Evolutionary conservation across 192 early-diverging fungal species (phyloP).

Genomic region (Helicostylum pulchrum): DNA sequence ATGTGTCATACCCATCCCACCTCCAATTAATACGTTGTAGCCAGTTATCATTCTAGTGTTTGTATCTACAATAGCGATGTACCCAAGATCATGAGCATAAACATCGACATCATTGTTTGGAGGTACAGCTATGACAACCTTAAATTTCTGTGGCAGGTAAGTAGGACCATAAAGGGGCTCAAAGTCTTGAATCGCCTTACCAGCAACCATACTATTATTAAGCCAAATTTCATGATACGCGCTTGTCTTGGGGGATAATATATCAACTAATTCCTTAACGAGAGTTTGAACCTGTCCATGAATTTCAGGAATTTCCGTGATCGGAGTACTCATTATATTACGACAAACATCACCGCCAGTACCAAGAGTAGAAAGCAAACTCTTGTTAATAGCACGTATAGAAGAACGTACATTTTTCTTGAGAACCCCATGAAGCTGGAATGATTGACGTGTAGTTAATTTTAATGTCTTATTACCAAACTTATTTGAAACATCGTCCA

Average conservation of each 20-base stretch:
- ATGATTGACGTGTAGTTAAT: constrained; percentile 94
- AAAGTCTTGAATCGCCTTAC: constrained; percentile 69
- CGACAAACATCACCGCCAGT: constrained; percentile 97
- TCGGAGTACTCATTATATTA: constrained; percentile 91
- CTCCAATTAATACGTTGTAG: constrained; percentile 91
- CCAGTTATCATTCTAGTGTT: constrained; percentile 68
- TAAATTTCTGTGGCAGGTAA: constrained; percentile 95
- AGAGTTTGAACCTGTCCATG: constrained; percentile 76
- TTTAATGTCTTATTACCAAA: constrained; percentile 86
- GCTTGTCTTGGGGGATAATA: constrained; percentile 79
- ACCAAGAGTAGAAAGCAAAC: constrained; percentile 86
- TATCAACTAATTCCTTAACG: constrained; percentile 61
- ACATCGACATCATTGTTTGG: constrained; percentile 96
- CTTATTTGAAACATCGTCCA: constrained; percentile 82
- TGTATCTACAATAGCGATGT: constrained; percentile 77
- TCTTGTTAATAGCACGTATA: constrained; percentile 88
- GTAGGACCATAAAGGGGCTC: constrained; percentile 92
- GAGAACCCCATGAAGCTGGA: constrained; percentile 93
- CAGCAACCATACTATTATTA: constrained; percentile 80
- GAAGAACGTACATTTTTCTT: constrained; percentile 85
- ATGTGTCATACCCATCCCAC: constrained; percentile 98
- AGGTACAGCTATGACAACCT: constrained; percentile 87
- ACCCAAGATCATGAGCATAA: constrained; percentile 93
- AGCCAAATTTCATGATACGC: constrained; percentile 98
- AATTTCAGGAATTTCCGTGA: constrained; percentile 72